Evolutionary conservation across 345 rosid species (phyloP).

Genomic region (Xanthoceras sorbifolium): DNA sequence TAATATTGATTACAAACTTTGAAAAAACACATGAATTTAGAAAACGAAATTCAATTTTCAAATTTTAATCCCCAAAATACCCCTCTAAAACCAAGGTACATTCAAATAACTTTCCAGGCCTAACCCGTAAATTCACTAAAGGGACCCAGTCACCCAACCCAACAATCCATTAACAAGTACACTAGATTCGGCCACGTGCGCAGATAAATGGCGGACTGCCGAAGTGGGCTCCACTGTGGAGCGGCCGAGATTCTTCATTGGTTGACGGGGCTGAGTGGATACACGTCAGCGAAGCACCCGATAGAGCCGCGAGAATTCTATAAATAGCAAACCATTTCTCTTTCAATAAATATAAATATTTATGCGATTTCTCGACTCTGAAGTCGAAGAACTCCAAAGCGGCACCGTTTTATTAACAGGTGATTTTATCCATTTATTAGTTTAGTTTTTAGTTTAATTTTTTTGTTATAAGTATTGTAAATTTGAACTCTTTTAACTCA

Average conservation of each 20-base stretch:
- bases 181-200: background rate
- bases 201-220: background rate
- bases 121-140: background rate
- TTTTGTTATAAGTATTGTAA: no score
- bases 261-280: background rate
- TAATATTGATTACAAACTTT: background rate
- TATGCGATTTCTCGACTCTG: background rate
- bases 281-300: background rate
- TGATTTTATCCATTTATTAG: background rate
- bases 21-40: background rate
- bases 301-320: background rate
- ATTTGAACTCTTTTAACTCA: no score
- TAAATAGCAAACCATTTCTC: background rate
- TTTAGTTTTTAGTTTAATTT: no score
- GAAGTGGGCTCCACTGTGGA: background rate
- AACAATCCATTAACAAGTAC: background rate
- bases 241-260: background rate
- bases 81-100: background rate
- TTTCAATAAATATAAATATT: background rate
- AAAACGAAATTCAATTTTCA: background rate
- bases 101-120: background rate
- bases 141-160: background rate
- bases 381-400: background rate
- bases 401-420: background rate
- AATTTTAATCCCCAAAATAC: background rate